Evolutionary conservation across 257 asterid species (phyloP).

Genomic region (Cruciata laevipes): DNA sequence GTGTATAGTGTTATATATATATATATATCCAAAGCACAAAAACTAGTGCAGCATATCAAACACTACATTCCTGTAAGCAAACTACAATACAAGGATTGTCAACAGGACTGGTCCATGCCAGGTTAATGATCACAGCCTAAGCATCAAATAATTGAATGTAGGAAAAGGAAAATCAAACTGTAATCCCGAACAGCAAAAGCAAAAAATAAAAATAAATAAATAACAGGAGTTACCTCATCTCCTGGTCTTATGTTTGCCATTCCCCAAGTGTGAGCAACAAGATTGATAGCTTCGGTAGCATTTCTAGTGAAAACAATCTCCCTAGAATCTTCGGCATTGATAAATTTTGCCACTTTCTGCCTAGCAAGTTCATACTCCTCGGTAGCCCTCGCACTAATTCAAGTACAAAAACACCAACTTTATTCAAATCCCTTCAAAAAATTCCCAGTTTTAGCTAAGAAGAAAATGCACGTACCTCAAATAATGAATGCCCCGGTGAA

Average conservation of each 20-base stretch:
- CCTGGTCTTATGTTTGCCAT: constrained; percentile 65
- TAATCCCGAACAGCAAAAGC: neutral
- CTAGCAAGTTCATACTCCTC: constrained; percentile 83
- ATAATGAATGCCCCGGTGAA: constrained; percentile 91
- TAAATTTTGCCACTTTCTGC: constrained; percentile 77
- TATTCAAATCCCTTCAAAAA: neutral
- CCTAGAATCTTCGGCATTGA: constrained; percentile 53
- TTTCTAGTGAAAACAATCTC: constrained; percentile 91
- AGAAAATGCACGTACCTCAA: constrained; percentile 45
- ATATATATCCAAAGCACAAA: neutral
- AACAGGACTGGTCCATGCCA: neutral
- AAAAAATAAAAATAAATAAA: too few relatives aligned
- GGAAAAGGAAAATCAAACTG: neutral
- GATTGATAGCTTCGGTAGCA: constrained; percentile 95
- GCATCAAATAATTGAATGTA: neutral
- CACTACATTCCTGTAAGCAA: neutral
- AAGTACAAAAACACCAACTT: neutral
- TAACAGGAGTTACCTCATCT: constrained; percentile 57
- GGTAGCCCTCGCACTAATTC: constrained; percentile 76
- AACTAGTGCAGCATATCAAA: neutral
- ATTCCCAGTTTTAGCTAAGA: neutral
- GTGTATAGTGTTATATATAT: neutral
- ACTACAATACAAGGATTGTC: neutral
- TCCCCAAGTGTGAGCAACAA: constrained; percentile 96
- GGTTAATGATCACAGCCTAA: neutral